Evolutionary conservation across 192 early-diverging fungal genomes (phyloP).

Genomic region (Glomus cerebriforme): DNA sequence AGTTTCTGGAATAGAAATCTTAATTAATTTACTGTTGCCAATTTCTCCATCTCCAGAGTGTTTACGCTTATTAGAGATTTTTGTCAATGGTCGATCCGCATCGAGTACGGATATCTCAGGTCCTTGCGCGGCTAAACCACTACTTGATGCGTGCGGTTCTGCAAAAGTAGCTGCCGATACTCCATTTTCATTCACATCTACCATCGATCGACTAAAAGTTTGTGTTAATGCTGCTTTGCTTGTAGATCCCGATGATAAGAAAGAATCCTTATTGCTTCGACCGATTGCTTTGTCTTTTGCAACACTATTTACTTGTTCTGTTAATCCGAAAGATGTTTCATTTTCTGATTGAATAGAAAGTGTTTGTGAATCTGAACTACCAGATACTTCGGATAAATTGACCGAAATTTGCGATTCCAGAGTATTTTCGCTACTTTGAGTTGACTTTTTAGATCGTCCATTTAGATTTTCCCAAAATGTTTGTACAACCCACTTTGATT

Average conservation of each 20-base stretch:
- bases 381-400: neutral
- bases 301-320: neutral
- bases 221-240: neutral
- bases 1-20: neutral
- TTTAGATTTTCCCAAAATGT: neutral
- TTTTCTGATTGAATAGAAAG: neutral
- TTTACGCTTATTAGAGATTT: neutral
- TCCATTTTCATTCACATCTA: neutral
- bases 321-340: neutral
- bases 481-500: neutral
- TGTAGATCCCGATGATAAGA: neutral
- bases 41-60: neutral
- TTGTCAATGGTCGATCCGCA: neutral
- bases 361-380: neutral
- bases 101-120: too few species aligned
- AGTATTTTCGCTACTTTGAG: neutral
- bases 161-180: neutral
- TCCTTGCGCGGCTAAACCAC: too few species aligned
- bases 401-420: neutral
- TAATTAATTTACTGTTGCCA: neutral
- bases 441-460: neutral
- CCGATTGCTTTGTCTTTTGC: neutral
- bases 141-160: neutral
- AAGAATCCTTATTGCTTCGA: neutral
- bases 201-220: too few species aligned